Base-by-base conservation (phyloP, 2,329 filamentous ascomycete species). In the Emmonsia crescens region DNA sequence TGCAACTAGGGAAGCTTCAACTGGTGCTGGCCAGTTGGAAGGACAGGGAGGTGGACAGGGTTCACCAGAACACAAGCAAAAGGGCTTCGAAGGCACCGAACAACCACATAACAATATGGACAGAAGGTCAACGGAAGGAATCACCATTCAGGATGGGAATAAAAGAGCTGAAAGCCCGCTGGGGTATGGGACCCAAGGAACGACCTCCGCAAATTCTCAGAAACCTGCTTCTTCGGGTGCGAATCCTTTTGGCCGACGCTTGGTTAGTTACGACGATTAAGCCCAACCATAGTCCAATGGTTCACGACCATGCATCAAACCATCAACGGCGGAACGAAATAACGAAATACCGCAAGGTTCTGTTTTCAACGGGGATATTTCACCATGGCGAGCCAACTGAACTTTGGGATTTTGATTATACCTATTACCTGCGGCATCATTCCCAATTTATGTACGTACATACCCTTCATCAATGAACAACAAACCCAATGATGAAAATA, bases 401-500 rank as follows among this genome's bases (percentile, higher is more conserved):
- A 48, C 9, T 21, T 24, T 24, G 21, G n/a, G 44, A 12, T 9
- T 10, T 48, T 21, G 21, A 24, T 14, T 4, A 3, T 21, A 9
- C 8, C 21, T 24, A 5, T 48, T 48, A 24, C 44, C 44, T 12
- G 44, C 8, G 8, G n/a, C 21, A 24, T n/a, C 44, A 48, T 36
- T 36, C 10, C 44, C 19, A 6, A 31, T 1, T 8, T 38, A 46
- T 24, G 51, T 55, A 55, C 31, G 51, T 55, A 4, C 42, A 60
- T 55, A 48, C 52, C 38, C 59, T 62, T 61, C 60, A 21, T 5
- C n/a, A 14, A 27, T 58, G 54, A 59, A 48, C 62, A 49, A 61
- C 61, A 42, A 27, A 31, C 71, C 71, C 67, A 70, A 88, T 93
- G 91, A 95, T 93, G 91, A 94, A 85, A 91, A 80, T 75, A 75